phyloP scores from a whole-genome alignment of 1,284 basidiomycete species.

The Cutaneotrichosporon arboriforme region DNA sequence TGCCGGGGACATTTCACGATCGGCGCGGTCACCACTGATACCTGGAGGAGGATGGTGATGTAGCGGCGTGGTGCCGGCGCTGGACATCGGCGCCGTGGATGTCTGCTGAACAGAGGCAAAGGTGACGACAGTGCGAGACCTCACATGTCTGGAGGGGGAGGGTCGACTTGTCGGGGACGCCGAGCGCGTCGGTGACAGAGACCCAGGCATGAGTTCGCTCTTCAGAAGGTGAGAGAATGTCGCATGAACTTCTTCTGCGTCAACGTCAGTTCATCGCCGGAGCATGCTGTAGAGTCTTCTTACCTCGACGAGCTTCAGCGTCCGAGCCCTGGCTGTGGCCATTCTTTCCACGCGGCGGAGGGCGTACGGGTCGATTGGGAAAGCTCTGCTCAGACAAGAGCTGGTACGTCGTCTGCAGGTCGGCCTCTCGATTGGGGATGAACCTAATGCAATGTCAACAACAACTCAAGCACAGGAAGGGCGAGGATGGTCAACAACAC shows the following conservation, averaged over 20 bases:
- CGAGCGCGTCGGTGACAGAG: constrained; percentile 21
- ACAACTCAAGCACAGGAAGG: too few species aligned
- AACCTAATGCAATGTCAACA: constrained; percentile 41
- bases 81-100: constrained; percentile 26
- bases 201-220: constrained; percentile 51
- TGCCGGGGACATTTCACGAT: constrained; percentile 37
- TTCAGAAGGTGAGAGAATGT: constrained; percentile 54
- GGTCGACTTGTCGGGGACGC: constrained; percentile 19
- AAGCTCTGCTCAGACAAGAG: constrained; percentile 45
- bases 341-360: constrained; percentile 39
- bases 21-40: constrained; percentile 24
- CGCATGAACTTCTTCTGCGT: constrained; percentile 52
- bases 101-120: constrained; percentile 5
- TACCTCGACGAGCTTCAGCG: constrained; percentile 48
- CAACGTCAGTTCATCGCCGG: not conserved
- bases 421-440: constrained; percentile 53
- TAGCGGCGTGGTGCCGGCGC: constrained; percentile 38
- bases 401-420: constrained; percentile 52
- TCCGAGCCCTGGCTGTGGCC: constrained; percentile 38
- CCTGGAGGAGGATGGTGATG: constrained; percentile 44
- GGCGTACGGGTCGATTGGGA: constrained; percentile 22
- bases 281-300: not conserved
- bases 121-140: constrained; percentile 34
- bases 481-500: constrained; percentile 12
- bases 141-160: constrained; percentile 24